Percentiles rank a stretch among this genome's conserved stretches.
Evolutionary conservation across 2,329 filamentous ascomycete genomes (phyloP).

Genomic region (Penicillium expansum): DNA sequence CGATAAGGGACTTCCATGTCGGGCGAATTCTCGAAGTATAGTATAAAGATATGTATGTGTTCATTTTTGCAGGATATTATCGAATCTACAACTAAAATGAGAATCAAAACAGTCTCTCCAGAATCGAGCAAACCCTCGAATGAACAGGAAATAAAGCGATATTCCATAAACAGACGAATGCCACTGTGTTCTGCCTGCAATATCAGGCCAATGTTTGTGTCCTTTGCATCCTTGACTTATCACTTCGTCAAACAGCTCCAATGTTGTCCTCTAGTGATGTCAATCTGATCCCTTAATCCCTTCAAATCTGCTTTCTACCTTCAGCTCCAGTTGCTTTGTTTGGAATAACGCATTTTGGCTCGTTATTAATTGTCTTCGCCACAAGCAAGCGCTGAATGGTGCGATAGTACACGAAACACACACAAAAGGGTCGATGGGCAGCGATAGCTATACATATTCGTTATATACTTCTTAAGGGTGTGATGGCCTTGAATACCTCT

Average conservation of each 20-base stretch:
- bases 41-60: background rate
- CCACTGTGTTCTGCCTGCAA: background rate
- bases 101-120: background rate
- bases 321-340: background rate
- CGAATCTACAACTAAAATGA: background rate
- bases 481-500: background rate
- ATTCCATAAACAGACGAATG: background rate
- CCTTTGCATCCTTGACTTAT: conserved; percentile 7
- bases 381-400: background rate
- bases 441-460: background rate
- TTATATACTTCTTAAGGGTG: background rate
- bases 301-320: background rate
- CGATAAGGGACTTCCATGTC: background rate
- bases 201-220: conserved; percentile 7
- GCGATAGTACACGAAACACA: background rate
- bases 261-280: background rate
- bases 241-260: background rate
- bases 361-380: background rate
- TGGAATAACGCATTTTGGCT: background rate
- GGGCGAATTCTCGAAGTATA: background rate
- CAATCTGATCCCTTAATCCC: background rate
- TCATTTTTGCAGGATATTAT: background rate
- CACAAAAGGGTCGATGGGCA: background rate
- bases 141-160: background rate
- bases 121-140: background rate